phyloP scores from a whole-genome alignment of 2,329 filamentous ascomycete genomes.

The Ophiostoma montium region DNA sequence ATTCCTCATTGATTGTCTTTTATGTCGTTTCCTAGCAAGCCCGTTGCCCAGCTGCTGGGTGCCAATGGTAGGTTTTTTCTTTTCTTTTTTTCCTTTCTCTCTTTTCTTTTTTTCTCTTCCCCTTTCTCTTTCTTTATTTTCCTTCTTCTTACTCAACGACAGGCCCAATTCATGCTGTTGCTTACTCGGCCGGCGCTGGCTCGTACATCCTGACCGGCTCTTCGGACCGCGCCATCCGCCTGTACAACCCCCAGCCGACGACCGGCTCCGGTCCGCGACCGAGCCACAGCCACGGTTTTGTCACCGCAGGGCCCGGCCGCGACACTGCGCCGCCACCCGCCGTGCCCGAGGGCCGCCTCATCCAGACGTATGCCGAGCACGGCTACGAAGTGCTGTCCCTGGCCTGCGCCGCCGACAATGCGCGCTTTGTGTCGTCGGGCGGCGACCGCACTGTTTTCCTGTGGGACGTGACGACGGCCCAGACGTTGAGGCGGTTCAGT shows the following conservation, averaged over 20 bases:
- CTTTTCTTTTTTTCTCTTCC: background rate
- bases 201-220: conserved; percentile 76
- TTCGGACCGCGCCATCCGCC: conserved; percentile 68
- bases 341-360: conserved; percentile 40
- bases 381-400: conserved; percentile 85
- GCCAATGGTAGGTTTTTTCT: conserved; percentile 35
- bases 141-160: background rate
- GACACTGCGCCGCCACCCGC: conserved; percentile 22
- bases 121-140: background rate
- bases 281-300: conserved; percentile 1
- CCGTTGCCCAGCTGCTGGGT: conserved; percentile 41
- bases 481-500: conserved; percentile 61
- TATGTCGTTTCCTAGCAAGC: conserved; percentile 34
- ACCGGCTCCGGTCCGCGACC: too few species aligned
- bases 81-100: background rate
- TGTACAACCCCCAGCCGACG: conserved; percentile 62
- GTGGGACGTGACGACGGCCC: conserved; percentile 79
- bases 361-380: conserved; percentile 82
- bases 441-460: conserved; percentile 85
- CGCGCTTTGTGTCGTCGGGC: conserved; percentile 72
- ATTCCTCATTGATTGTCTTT: background rate
- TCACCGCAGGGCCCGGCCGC: conserved; percentile 18
- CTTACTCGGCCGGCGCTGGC: conserved; percentile 58
- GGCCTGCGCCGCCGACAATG: conserved; percentile 60
- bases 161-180: conserved; percentile 60